Evolutionary conservation across 805 yeast species (phyloP).

Genomic region (baker's yeast (Saccharomyces cerevisiae)): DNA sequence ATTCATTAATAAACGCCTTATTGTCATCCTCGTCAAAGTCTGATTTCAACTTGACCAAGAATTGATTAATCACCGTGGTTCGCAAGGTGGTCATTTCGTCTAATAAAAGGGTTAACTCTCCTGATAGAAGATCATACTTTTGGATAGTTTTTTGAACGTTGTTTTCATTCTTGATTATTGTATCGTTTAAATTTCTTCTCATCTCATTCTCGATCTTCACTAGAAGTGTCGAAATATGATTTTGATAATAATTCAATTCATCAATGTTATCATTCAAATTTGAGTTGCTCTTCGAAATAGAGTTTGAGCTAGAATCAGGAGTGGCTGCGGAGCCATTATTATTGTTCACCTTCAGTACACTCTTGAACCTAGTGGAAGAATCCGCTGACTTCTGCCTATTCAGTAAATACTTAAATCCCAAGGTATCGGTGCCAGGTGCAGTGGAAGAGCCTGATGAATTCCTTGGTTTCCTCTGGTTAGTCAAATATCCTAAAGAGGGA

Average conservation of each 20-base stretch:
- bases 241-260: slow-evolving; percentile 18
- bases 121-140: slow-evolving; percentile 19
- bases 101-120: slow-evolving; percentile 25
- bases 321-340: neutral
- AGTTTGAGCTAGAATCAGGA: neutral
- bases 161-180: slow-evolving; percentile 23
- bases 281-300: neutral
- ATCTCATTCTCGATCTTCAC: slow-evolving; percentile 20
- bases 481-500: neutral
- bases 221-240: slow-evolving; percentile 19
- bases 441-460: neutral
- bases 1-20: slow-evolving; percentile 19
- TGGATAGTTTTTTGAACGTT: slow-evolving; percentile 23
- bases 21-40: slow-evolving; percentile 24
- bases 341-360: neutral
- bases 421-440: neutral
- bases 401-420: neutral
- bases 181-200: slow-evolving; percentile 16
- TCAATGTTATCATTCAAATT: neutral
- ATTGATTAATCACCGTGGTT: slow-evolving; percentile 21
- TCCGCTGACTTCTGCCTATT: neutral
- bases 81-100: slow-evolving; percentile 18
- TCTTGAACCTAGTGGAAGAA: neutral
- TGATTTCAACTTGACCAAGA: slow-evolving; percentile 22
- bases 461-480: neutral